These are phyloP conservation scores for Schizophyllum commune DNA, from an alignment of 1,284 basidiomycete genomes.

Conservation along the genomic window DNA sequence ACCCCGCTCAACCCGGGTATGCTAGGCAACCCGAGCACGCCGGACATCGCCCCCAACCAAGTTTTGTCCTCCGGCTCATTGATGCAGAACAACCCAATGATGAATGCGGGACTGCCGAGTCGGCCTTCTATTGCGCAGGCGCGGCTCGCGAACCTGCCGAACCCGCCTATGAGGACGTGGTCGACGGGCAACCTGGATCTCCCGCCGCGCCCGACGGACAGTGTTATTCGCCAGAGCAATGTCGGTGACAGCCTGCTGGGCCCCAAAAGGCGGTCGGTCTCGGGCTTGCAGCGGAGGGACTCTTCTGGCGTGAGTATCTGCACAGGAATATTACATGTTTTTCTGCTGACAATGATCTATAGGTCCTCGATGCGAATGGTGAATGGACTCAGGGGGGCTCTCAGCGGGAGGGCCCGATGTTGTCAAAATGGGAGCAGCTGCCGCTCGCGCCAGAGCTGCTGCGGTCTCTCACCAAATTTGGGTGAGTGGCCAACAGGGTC, in stretches of 20 bases:
- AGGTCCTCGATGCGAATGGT: conserved; percentile 49
- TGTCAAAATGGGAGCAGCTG: conserved; percentile 96
- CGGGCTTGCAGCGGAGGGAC: conserved; percentile 61
- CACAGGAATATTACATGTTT: conserved; percentile 6
- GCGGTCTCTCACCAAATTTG: conserved; percentile 88
- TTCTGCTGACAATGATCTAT: conserved; percentile 7
- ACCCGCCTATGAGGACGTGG: conserved; percentile 72
- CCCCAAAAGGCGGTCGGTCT: conserved; percentile 73
- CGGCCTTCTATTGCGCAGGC: conserved; percentile 28
- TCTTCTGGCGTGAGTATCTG: conserved; percentile 55
- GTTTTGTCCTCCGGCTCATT: conserved; percentile 13
- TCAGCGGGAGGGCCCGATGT: conserved; percentile 76
- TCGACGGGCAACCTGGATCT: conserved; percentile 71
- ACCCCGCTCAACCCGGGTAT: background rate
- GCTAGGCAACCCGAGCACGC: background rate
- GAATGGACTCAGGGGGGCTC: conserved; percentile 37
- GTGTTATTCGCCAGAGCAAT: conserved; percentile 16
- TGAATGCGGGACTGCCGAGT: conserved; percentile 33
- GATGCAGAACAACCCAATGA: conserved; percentile 30
- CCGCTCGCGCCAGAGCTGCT: conserved; percentile 82
- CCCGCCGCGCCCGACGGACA: conserved; percentile 46
- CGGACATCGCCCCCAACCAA: conserved; percentile 12
- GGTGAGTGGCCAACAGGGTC: conserved; percentile 43
- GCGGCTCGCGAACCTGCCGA: conserved; percentile 46
- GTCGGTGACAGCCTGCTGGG: conserved; percentile 34